Evolutionary conservation across 495 filamentous ascomycete species (phyloP).

Genomic region (Podospora sp.): DNA sequence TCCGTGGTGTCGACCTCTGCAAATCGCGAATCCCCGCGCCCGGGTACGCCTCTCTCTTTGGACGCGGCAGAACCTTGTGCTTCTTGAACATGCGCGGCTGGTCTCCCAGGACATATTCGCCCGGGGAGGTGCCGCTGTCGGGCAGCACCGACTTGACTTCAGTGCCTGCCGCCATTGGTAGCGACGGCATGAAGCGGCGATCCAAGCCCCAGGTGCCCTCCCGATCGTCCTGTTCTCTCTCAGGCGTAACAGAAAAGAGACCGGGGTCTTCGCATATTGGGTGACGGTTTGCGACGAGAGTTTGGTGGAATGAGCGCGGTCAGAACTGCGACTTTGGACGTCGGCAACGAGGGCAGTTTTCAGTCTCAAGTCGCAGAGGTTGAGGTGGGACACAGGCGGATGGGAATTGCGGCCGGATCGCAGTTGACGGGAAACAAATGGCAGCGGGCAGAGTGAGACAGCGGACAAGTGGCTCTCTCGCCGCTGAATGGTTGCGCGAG

Average conservation of each 20-base stretch:
- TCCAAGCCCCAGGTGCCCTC: constrained; percentile 2
- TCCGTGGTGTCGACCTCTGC: constrained; percentile 23
- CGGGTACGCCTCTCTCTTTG: constrained; percentile 37
- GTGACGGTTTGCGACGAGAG: background rate
- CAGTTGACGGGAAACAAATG: constrained; percentile 29
- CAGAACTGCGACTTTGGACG: background rate
- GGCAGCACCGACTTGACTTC: constrained; percentile 25
- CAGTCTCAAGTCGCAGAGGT: constrained; percentile 3
- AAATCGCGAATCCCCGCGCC: constrained; percentile 13
- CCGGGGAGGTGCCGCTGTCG: constrained; percentile 30
- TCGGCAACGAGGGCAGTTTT: background rate
- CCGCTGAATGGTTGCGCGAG: constrained; percentile 26
- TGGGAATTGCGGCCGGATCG: constrained; percentile 29
- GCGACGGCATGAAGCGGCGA: constrained; percentile 12
- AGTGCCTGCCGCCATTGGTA: constrained; percentile 29
- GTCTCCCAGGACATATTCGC: constrained; percentile 24
- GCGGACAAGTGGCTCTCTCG: constrained; percentile 34
- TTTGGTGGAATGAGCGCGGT: background rate
- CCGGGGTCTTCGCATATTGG: constrained; percentile 29
- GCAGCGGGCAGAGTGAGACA: constrained; percentile 36
- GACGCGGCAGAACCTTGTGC: constrained; percentile 58
- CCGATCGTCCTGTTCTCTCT: constrained; percentile 12
- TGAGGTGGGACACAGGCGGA: constrained; percentile 19
- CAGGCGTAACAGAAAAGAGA: constrained; percentile 9
- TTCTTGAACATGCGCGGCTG: constrained; percentile 53